These are phyloP conservation scores for Aspergillus costaricaensis DNA, from an alignment of 2,329 filamentous ascomycete species.

Conservation along the genomic window DNA sequence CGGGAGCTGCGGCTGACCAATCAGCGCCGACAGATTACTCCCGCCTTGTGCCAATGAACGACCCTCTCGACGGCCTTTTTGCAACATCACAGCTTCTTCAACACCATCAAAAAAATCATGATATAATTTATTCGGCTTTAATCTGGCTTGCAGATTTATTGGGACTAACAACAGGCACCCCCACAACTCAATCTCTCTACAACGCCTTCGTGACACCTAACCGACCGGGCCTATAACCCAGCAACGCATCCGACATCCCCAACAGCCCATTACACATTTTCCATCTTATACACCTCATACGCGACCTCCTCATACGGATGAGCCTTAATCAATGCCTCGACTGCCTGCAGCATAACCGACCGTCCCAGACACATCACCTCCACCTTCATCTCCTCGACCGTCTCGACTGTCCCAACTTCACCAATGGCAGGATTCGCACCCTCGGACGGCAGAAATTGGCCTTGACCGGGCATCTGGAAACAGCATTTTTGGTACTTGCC, in stretches of 20 bases:
- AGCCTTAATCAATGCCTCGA: constrained; percentile 43
- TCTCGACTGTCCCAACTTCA: constrained; percentile 40
- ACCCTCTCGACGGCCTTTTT: background rate
- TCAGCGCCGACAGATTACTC: constrained; percentile 40
- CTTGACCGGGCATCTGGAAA: constrained; percentile 44
- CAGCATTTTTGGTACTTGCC: constrained; percentile 44
- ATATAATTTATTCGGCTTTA: background rate
- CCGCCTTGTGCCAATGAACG: constrained; percentile 22
- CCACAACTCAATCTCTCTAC: background rate
- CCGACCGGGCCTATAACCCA: background rate
- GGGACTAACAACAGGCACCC: background rate
- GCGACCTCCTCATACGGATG: constrained; percentile 51
- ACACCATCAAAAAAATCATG: background rate
- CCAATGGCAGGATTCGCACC: constrained; percentile 47
- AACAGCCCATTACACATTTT: constrained; percentile 36
- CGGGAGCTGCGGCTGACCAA: constrained; percentile 35
- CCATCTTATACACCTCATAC: constrained; percentile 49
- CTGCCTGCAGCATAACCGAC: constrained; percentile 40
- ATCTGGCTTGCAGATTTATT: background rate
- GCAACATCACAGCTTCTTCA: background rate
- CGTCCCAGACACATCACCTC: constrained; percentile 47
- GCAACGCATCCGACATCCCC: background rate
- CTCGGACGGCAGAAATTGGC: constrained; percentile 45
- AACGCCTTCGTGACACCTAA: background rate
- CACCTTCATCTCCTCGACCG: constrained; percentile 46